Percentiles rank a stretch among this genome's conserved stretches.
These are phyloP conservation scores for Xylaria sp. DNA, from an alignment of 495 filamentous ascomycete genomes.

Conservation along the genomic window DNA sequence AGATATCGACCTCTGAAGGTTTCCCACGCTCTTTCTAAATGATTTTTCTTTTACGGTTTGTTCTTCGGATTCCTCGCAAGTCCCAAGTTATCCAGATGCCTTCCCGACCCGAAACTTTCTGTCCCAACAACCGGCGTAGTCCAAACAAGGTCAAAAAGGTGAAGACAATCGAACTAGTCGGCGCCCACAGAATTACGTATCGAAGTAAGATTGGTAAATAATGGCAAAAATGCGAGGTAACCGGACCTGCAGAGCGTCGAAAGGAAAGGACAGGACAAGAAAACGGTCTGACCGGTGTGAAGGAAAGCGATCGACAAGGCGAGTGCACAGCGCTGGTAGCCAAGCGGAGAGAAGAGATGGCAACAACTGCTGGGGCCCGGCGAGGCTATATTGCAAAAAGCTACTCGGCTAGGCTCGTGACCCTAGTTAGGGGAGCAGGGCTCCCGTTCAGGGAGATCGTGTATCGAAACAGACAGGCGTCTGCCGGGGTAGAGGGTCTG, in stretches of 20 bases:
- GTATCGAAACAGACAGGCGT: conserved; percentile 48
- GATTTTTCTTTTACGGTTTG: conserved; percentile 29
- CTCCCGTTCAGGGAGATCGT: conserved; percentile 42
- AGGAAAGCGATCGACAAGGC: conserved; percentile 56
- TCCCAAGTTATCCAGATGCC: conserved; percentile 9
- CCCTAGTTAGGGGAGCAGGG: conserved; percentile 37
- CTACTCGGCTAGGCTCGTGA: conserved; percentile 32
- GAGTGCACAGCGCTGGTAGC: conserved; percentile 52
- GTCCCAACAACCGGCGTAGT: neutral
- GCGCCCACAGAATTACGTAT: conserved; percentile 25
- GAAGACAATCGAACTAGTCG: conserved; percentile 4
- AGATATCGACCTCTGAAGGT: conserved; percentile 24
- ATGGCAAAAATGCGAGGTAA: conserved; percentile 48
- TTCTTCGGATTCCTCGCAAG: conserved; percentile 28
- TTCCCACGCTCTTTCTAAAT: conserved; percentile 35
- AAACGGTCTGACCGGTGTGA: conserved; percentile 43
- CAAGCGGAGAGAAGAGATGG: conserved; percentile 40
- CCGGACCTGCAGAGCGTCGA: conserved; percentile 54
- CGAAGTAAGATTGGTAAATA: conserved; percentile 24
- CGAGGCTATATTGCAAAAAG: conserved; percentile 50
- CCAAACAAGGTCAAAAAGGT: neutral
- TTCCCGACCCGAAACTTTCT: neutral
- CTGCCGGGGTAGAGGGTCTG: conserved; percentile 44
- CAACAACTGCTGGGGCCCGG: conserved; percentile 41
- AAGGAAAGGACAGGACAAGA: conserved; percentile 35